Conservation (phyloP, 2,329 filamentous ascomycete genomes). For the Fusarium sp. region DNA sequence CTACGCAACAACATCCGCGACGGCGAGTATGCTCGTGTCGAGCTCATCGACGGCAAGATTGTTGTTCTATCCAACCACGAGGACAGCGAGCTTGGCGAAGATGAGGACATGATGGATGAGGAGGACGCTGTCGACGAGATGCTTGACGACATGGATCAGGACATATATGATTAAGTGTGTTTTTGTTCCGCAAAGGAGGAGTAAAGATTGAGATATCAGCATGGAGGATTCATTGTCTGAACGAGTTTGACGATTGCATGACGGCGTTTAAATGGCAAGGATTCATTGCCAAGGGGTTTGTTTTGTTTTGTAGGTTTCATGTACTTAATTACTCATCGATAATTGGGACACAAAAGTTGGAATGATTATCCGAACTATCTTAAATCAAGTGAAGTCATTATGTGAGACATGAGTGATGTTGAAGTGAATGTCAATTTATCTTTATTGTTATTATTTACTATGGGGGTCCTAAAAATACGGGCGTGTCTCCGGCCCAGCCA, state of each 20-base stretch:
- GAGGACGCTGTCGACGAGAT: slow-evolving; percentile 81
- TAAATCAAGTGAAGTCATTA: not conserved
- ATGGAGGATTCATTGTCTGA: slow-evolving; percentile 11
- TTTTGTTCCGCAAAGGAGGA: not conserved
- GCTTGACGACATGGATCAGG: slow-evolving; percentile 71
- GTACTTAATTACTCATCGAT: slow-evolving; percentile 18
- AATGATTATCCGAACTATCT: not conserved
- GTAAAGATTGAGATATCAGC: slow-evolving; percentile 8
- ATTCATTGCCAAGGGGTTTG: not conserved
- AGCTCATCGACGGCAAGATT: slow-evolving; percentile 83
- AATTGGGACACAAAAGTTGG: slow-evolving; percentile 17
- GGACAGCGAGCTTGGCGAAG: slow-evolving; percentile 71
- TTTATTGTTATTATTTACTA: slow-evolving; percentile 17
- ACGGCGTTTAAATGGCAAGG: slow-evolving; percentile 18
- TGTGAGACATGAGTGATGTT: not conserved
- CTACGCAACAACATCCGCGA: slow-evolving; percentile 86
- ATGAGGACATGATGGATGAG: slow-evolving; percentile 78
- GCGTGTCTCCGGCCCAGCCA: slow-evolving; percentile 55
- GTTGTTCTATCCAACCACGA: slow-evolving; percentile 85
- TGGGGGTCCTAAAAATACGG: slow-evolving; percentile 47
- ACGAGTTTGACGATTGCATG: slow-evolving; percentile 34
- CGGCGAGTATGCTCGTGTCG: slow-evolving; percentile 84
- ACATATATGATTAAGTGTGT: slow-evolving; percentile 58
- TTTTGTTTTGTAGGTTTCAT: slow-evolving; percentile 11
- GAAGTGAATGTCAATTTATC: not conserved